phyloP scores from a whole-genome alignment of 2,329 filamentous ascomycete species.

The Scytalidium sp. region DNA sequence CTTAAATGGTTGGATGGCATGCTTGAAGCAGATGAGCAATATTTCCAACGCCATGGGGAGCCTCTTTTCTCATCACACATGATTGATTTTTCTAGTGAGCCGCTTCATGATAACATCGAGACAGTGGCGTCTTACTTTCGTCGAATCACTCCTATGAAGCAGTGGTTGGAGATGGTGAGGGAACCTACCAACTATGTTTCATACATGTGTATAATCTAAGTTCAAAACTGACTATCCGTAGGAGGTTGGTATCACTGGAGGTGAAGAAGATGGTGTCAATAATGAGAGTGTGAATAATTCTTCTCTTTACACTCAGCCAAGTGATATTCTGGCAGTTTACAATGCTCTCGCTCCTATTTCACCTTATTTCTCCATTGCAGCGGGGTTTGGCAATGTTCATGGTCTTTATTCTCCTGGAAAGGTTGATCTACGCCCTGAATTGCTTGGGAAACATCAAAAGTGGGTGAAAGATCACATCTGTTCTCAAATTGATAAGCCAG shows the following conservation, averaged over 20 bases:
- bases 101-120: slow-evolving; percentile 83
- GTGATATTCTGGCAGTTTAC: slow-evolving; percentile 92
- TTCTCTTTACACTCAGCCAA: slow-evolving; percentile 95
- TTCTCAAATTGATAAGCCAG: slow-evolving; percentile 77
- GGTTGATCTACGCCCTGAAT: slow-evolving; percentile 93
- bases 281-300: slow-evolving; percentile 97
- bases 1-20: slow-evolving; percentile 96
- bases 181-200: slow-evolving; percentile 2
- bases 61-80: slow-evolving; percentile 97
- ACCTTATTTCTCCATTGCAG: slow-evolving; percentile 96
- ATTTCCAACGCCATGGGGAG: slow-evolving; percentile 90
- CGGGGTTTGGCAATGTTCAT: slow-evolving; percentile 98
- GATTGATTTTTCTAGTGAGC: slow-evolving; percentile 95
- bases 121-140: slow-evolving; percentile 93
- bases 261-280: slow-evolving; percentile 98
- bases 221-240: slow-evolving; percentile 21
- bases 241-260: slow-evolving; percentile 92
- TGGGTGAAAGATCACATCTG: slow-evolving; percentile 80
- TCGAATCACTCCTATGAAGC: slow-evolving; percentile 93
- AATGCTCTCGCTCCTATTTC: slow-evolving; percentile 81
- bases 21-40: slow-evolving; percentile 88
- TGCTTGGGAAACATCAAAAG: slow-evolving; percentile 94
- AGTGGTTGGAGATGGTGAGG: slow-evolving; percentile 97
- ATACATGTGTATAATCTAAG: background rate
- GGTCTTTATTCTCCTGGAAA: slow-evolving; percentile 99